These are phyloP conservation scores for Juncus effusus DNA, from an alignment of 176 grass and related monocot genomes.

Conservation along the genomic window DNA sequence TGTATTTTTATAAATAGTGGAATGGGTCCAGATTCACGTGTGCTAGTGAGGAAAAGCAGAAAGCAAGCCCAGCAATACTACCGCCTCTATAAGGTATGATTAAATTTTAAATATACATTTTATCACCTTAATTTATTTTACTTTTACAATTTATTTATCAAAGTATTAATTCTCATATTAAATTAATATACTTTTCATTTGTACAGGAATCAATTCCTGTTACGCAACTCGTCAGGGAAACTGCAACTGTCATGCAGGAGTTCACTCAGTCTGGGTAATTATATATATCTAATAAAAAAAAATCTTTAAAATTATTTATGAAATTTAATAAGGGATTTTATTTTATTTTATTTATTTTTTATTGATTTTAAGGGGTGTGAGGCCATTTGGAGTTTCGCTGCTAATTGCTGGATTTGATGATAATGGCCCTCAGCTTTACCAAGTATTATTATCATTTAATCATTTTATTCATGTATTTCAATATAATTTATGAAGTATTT, in stretches of 20 bases:
- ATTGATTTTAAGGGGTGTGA: constrained; percentile 95
- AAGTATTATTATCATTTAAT: constrained; percentile 40
- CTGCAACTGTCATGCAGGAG: constrained; percentile 98
- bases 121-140: not conserved
- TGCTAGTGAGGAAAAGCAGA: constrained; percentile 55
- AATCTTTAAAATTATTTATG: too few relatives aligned
- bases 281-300: not conserved
- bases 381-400: constrained; percentile 91
- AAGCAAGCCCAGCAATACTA: constrained; percentile 80
- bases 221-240: constrained; percentile 96
- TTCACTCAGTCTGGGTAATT: constrained; percentile 95
- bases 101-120: constrained; percentile 9
- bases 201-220: constrained; percentile 80
- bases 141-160: not conserved
- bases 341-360: constrained; percentile 31
- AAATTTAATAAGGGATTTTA: too few relatives aligned
- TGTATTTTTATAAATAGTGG: constrained; percentile 50
- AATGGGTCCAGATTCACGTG: constrained; percentile 72
- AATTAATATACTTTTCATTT: constrained; percentile 1
- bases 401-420: constrained; percentile 94
- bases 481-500: not conserved
- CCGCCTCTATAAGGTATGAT: constrained; percentile 59
- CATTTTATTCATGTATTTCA: not conserved
- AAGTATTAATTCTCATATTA: not conserved
- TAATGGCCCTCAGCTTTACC: constrained; percentile 89